phyloP scores from a whole-genome alignment of 179 eudicot species.

The Sideroxylon spinosum region DNA sequence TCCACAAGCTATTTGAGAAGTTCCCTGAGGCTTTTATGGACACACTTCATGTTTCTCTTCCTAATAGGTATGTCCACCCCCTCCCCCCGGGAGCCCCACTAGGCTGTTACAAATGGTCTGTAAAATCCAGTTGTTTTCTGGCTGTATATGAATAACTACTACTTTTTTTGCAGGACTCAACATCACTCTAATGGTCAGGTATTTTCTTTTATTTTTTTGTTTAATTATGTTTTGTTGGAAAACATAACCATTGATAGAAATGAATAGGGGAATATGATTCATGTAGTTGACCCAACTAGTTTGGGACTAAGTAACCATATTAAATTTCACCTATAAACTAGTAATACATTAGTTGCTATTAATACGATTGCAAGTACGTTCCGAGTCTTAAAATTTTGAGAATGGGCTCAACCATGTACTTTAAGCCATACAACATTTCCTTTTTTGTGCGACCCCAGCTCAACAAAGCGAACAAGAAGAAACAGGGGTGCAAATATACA shows the following conservation, averaged over 20 bases:
- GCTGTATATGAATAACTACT: slow-evolving; percentile 4
- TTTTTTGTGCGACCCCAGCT: too few relatives aligned
- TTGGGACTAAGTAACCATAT: neutral
- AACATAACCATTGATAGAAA: too few relatives aligned
- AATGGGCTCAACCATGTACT: too few relatives aligned
- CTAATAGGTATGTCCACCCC: slow-evolving; percentile 32
- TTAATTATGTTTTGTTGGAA: neutral
- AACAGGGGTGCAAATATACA: too few relatives aligned
- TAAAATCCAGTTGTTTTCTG: neutral
- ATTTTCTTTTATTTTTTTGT: neutral
- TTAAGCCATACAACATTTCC: too few relatives aligned
- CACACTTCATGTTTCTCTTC: slow-evolving; percentile 57
- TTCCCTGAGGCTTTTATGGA: slow-evolving; percentile 89
- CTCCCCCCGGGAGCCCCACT: neutral
- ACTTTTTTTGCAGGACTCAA: slow-evolving; percentile 51
- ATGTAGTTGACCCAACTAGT: too few relatives aligned
- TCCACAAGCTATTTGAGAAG: slow-evolving; percentile 88
- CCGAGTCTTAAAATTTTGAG: too few relatives aligned
- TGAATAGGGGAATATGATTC: too few relatives aligned
- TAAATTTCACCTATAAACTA: neutral
- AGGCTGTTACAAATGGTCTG: neutral
- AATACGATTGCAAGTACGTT: neutral
- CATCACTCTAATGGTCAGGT: slow-evolving; percentile 39
- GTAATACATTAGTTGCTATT: neutral
- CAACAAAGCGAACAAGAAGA: too few relatives aligned